Conservation (phyloP, 2,329 filamentous ascomycete genomes). For the Microcera coccophila region DNA sequence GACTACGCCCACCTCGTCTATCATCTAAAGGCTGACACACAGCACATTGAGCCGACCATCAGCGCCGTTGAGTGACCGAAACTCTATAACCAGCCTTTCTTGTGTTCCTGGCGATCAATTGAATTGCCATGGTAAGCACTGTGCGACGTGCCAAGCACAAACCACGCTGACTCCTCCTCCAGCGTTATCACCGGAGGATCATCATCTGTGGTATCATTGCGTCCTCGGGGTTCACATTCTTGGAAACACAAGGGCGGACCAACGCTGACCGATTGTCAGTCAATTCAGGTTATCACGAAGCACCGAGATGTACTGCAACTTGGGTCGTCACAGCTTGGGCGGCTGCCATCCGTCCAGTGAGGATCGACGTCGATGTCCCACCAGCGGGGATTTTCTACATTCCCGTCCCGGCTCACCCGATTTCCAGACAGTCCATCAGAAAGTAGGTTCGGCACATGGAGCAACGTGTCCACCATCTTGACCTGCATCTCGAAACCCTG, state of each 20-base stretch:
- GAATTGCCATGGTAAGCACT: too few relatives aligned
- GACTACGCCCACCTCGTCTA: too few relatives aligned
- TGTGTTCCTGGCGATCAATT: too few relatives aligned
- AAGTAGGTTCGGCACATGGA: slow-evolving; percentile 6
- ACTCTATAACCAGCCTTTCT: too few relatives aligned
- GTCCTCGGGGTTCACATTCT: not conserved
- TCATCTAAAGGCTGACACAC: too few relatives aligned
- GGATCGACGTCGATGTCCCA: not conserved
- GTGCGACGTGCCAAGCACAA: too few relatives aligned
- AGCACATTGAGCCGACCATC: too few relatives aligned
- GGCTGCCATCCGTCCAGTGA: not conserved
- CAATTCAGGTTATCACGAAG: not conserved
- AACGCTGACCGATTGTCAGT: not conserved
- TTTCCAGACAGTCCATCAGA: slow-evolving; percentile 6
- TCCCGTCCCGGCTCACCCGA: slow-evolving; percentile 16
- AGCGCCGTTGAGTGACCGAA: too few relatives aligned
- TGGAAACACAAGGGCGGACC: not conserved
- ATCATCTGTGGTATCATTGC: not conserved
- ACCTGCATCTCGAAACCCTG: not conserved
- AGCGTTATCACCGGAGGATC: too few relatives aligned
- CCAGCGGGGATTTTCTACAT: too few relatives aligned
- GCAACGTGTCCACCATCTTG: not conserved
- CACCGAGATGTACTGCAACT: not conserved
- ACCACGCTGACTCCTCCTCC: too few relatives aligned
- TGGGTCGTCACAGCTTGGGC: not conserved